Evolutionary conservation across 2,329 filamentous ascomycete species (phyloP).

Genomic region (Alternaria incomplexa): DNA sequence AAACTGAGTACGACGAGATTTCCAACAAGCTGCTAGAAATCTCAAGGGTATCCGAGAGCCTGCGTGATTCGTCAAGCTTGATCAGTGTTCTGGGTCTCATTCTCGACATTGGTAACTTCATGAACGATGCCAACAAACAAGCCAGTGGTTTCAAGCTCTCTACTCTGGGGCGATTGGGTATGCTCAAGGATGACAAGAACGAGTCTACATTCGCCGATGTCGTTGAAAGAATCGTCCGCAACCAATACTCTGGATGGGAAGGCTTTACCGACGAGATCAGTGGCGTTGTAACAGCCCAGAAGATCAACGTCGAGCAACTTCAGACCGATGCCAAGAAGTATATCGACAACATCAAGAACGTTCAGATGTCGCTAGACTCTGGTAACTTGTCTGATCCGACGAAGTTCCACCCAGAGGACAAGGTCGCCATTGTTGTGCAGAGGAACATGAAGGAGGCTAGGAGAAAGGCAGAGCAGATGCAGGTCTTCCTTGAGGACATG

Average conservation of each 20-base stretch:
- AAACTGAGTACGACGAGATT: slow-evolving; percentile 90
- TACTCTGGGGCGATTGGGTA: slow-evolving; percentile 87
- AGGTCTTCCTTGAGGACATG: slow-evolving; percentile 93
- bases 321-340: slow-evolving; percentile 87
- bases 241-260: slow-evolving; percentile 96
- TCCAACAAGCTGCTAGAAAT: slow-evolving; percentile 83
- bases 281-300: slow-evolving; percentile 79
- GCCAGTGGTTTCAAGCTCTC: slow-evolving; percentile 97
- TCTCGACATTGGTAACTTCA: slow-evolving; percentile 98
- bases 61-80: slow-evolving; percentile 88
- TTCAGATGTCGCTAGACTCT: slow-evolving; percentile 88
- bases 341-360: slow-evolving; percentile 92
- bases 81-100: slow-evolving; percentile 98
- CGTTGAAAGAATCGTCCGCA: slow-evolving; percentile 93
- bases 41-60: slow-evolving; percentile 84
- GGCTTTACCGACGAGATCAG: slow-evolving; percentile 83
- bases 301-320: slow-evolving; percentile 93
- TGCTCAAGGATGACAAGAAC: slow-evolving; percentile 99
- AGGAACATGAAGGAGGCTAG: slow-evolving; percentile 95
- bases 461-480: slow-evolving; percentile 94
- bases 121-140: slow-evolving; percentile 99
- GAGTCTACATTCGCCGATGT: slow-evolving; percentile 94
- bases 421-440: slow-evolving; percentile 89
- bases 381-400: slow-evolving; percentile 96
- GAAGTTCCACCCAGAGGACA: slow-evolving; percentile 97